Evolutionary conservation across 345 rosid genomes (phyloP).

Genomic region (Aquilaria malaccensis): DNA sequence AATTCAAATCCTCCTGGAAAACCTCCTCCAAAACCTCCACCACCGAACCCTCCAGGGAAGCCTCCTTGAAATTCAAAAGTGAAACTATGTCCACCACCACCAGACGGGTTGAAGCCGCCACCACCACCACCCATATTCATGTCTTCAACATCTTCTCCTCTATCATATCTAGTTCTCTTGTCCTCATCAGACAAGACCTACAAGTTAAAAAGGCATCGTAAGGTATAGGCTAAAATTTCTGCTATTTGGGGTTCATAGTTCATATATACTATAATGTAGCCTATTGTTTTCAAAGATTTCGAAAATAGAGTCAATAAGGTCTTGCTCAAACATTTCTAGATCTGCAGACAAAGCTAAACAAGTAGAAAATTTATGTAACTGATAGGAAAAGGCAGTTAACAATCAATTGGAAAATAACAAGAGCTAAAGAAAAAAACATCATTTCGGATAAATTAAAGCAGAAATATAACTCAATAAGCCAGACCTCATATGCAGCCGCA

Average conservation of each 20-base stretch:
- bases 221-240: too few relatives aligned
- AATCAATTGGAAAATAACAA: background rate
- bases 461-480: background rate
- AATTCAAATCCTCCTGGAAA: conserved; percentile 70
- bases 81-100: conserved; percentile 74
- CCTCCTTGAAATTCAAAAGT: conserved; percentile 90
- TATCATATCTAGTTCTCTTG: conserved; percentile 75
- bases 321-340: too few relatives aligned
- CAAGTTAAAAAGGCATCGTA: conserved; percentile 1
- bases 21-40: conserved; percentile 53
- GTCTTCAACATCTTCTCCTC: conserved; percentile 96
- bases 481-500: conserved; percentile 98
- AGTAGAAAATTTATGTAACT: background rate
- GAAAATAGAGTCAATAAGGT: background rate
- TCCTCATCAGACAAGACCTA: conserved; percentile 93
- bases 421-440: background rate
- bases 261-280: too few relatives aligned
- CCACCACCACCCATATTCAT: conserved; percentile 74
- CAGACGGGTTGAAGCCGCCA: conserved; percentile 77
- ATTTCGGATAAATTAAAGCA: too few relatives aligned
- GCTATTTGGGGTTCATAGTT: too few relatives aligned
- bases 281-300: background rate
- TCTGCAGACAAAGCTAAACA: background rate
- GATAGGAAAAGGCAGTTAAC: background rate
- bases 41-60: conserved; percentile 59